phyloP scores from a whole-genome alignment of 768 basidiomycete species.

The Lactifluus piperatus region DNA sequence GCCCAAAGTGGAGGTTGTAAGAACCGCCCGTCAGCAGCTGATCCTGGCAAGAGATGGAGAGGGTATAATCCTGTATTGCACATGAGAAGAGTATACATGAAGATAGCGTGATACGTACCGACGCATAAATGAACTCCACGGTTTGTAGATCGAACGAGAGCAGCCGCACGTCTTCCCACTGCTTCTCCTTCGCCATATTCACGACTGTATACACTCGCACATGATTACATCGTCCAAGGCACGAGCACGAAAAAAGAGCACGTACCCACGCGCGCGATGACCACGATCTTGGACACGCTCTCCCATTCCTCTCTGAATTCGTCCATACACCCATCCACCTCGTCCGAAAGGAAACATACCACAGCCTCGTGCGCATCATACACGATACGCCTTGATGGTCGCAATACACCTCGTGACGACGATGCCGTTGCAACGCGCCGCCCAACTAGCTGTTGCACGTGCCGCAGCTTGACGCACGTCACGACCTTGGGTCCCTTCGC shows the following conservation, averaged over 20 bases:
- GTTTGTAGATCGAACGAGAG: constrained; percentile 88
- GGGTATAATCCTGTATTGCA: constrained; percentile 52
- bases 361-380: constrained; percentile 86
- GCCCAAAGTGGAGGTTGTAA: constrained; percentile 67
- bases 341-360: constrained; percentile 80
- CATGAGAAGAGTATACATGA: not conserved
- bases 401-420: constrained; percentile 52
- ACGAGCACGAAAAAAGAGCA: not conserved
- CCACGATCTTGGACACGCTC: constrained; percentile 86
- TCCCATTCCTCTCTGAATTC: constrained; percentile 93
- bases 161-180: constrained; percentile 70
- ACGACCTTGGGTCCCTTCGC: constrained; percentile 45
- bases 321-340: constrained; percentile 82
- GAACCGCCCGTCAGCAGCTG: constrained; percentile 57
- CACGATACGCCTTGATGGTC: constrained; percentile 81
- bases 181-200: constrained; percentile 66
- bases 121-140: constrained; percentile 80
- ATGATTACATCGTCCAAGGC: not conserved
- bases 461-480: constrained; percentile 85
- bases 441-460: constrained; percentile 79
- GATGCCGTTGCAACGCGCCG: constrained; percentile 41
- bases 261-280: constrained; percentile 82
- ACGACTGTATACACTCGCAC: constrained; percentile 44
- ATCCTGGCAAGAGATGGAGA: constrained; percentile 72
- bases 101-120: constrained; percentile 29